Evolutionary conservation across 2,329 filamentous ascomycete genomes (phyloP).

Genomic region (Trichoderma koningii): DNA sequence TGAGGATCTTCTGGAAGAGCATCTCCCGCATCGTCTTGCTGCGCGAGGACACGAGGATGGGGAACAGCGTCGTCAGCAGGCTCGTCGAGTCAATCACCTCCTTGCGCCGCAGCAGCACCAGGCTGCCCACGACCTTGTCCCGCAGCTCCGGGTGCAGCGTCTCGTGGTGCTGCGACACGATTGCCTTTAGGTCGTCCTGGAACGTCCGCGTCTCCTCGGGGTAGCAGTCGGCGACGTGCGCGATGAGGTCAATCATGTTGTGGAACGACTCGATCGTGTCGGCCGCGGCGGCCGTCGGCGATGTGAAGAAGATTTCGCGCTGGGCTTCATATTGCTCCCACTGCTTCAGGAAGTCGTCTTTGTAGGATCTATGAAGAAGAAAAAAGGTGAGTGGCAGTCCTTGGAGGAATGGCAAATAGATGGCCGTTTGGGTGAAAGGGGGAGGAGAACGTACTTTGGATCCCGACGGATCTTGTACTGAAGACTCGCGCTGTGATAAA

Average conservation of each 20-base stretch:
- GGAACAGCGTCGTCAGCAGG: constrained; percentile 89
- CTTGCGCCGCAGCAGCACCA: constrained; percentile 86
- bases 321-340: constrained; percentile 91
- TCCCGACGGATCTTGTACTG: constrained; percentile 91
- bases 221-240: constrained; percentile 93
- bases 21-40: constrained; percentile 85
- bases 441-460: constrained; percentile 60
- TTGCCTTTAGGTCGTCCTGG: constrained; percentile 75
- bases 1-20: constrained; percentile 86
- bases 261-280: constrained; percentile 81
- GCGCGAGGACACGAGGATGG: constrained; percentile 85
- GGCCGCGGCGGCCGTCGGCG: constrained; percentile 75
- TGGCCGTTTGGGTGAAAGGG: background rate
- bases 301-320: constrained; percentile 85
- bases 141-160: constrained; percentile 80
- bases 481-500: constrained; percentile 66
- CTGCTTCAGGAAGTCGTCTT: constrained; percentile 84
- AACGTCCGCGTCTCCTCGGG: constrained; percentile 77
- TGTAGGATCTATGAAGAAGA: constrained; percentile 67
- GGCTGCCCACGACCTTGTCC: constrained; percentile 90
- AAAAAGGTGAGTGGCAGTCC: background rate
- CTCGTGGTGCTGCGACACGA: constrained; percentile 80
- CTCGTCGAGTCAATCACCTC: constrained; percentile 84
- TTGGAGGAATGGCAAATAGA: background rate
- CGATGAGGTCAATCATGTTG: constrained; percentile 89